Conservation (phyloP, 2,329 filamentous ascomycete genomes). For the Bretziella fagacearum region DNA sequence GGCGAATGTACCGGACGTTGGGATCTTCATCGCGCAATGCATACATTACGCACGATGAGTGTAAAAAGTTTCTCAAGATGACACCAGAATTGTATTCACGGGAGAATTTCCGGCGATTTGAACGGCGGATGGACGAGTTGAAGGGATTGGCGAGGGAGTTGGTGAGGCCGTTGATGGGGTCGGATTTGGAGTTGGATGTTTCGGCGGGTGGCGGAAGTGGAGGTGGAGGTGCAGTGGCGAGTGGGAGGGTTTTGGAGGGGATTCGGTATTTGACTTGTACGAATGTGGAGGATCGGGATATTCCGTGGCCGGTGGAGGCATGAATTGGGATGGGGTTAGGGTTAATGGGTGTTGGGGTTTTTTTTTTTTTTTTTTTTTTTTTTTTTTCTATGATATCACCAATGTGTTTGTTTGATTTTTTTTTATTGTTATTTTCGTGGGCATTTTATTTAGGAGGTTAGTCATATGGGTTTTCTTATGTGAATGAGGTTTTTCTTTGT, state of each 20-base stretch:
- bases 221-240: slow-evolving; percentile 17
- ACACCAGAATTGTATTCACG: slow-evolving; percentile 67
- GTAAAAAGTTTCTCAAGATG: slow-evolving; percentile 77
- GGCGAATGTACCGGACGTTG: slow-evolving; percentile 61
- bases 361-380: slow-evolving; percentile 13
- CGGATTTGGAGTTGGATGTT: slow-evolving; percentile 65
- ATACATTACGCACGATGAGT: slow-evolving; percentile 71
- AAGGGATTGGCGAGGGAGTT: slow-evolving; percentile 69
- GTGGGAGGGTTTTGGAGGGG: slow-evolving; percentile 25
- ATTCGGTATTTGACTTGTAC: slow-evolving; percentile 36
- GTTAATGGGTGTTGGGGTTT: not conserved
- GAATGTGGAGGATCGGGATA: slow-evolving; percentile 30
- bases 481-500: too few relatives aligned
- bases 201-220: slow-evolving; percentile 25
- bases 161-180: slow-evolving; percentile 73
- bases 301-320: slow-evolving; percentile 31
- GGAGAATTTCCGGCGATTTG: slow-evolving; percentile 73
- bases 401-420: slow-evolving; percentile 3
- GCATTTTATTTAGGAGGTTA: not conserved
- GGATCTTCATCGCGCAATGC: slow-evolving; percentile 41
- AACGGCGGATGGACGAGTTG: slow-evolving; percentile 73
- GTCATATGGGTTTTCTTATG: too few relatives aligned
- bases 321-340: not conserved
- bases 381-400: slow-evolving; percentile 10
- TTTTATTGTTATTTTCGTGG: not conserved